Evolutionary conservation across 2,329 filamentous ascomycete genomes (phyloP), one percentile per base, ranked within the genome.

Genomic region (Fusarium acutatum): DNA sequence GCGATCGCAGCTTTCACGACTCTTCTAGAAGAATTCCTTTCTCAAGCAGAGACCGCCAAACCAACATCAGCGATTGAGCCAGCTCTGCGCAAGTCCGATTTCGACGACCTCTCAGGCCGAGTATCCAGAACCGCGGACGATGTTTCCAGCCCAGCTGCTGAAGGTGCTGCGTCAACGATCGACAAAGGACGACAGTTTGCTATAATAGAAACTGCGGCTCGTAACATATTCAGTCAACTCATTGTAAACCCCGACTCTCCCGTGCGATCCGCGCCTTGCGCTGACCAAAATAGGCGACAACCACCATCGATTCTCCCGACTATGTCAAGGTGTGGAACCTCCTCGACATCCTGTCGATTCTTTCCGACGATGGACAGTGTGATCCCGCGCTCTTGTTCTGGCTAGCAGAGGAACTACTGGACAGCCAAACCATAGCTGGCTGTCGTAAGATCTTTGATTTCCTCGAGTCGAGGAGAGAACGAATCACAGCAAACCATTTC

Each of bases 361-460:
- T 97, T 69, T 95, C 94, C 68, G 96, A 97, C 79, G 90, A 92
- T 80, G 93, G 92, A 86, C 88, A 88, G 84, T 91, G 86, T 80
- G 95, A 97, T 73, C 90, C 94, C 1, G 93, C 93, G 24, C 86
- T 99, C 14, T 88, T 96, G 13, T 95, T 97, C 78, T 95, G 94
- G 89, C 89, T 99, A 22, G 91, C 98, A 26, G 96, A 99, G 81
- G 96, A 98, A 82, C 89, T 99, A 3, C 88, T 99, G 32, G 97
- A 99, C 81, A 97, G 95, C 79, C 96, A 99, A 81, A 97, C 95
- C 1, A 97, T 98, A 46, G 89, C 94, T 30, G 95, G 94, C 37
- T 99, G 96, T 80, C 92, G 95, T 68, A 93, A 90, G 69, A 93
- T 98, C 20, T 98, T 99, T 80, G 95, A 97, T 80, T 99, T 95